Base-by-base conservation (phyloP, 352 stramenopile genomes). In the Peronospora destructor region DNA sequence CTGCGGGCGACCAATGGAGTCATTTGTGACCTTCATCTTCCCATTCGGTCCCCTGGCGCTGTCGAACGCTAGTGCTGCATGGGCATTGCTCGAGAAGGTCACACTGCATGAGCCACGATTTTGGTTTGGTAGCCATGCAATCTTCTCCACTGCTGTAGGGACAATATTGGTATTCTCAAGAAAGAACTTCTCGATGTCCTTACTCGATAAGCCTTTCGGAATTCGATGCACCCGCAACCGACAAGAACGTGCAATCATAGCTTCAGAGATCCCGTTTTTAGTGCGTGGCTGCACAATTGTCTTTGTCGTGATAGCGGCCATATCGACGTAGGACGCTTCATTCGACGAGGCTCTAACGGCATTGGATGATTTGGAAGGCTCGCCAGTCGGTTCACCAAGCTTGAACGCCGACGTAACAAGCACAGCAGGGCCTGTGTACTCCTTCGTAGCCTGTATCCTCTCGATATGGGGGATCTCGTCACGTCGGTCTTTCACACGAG, bases 111-210 rank as follows among this genome's bases (percentile, higher is more conserved):
- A 85, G 33, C 83, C 81, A n/a, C 72, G 68, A 32, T 80, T 83
- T 59, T 87, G 64, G 8, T 73, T 71, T 5, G 69, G 59, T n/a
- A 73, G 63, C 71, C 66, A 87, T 19, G 63, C 47, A 46, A 90
- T 81, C 49, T 73, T 66, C 35, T 89, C 83, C 23, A 94, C 76
- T 12, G 68, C 68, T 0, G 48, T 60, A 33, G 83, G 80, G 21
- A 91, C 71, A 41, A 94, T 62, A 19, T 76, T 77, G 25, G 80
- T 57, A 4, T 61, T 73, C 29, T 80, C 49, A 39, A 76, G 44
- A 42, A 91, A 84, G 49, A 84, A 91, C 2, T 76, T 63, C 43
- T 94, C 66, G 7, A 94, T 76, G 41, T 94, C 78, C 16, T 53
- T 36, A 25, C 66, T 81, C 36, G 63, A 69, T 12, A 91, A 38